Percentiles rank a stretch among this genome's conserved stretches.
Conservation (phyloP, 352 stramenopile species). For the Globisporangium spinosum region DNA sequence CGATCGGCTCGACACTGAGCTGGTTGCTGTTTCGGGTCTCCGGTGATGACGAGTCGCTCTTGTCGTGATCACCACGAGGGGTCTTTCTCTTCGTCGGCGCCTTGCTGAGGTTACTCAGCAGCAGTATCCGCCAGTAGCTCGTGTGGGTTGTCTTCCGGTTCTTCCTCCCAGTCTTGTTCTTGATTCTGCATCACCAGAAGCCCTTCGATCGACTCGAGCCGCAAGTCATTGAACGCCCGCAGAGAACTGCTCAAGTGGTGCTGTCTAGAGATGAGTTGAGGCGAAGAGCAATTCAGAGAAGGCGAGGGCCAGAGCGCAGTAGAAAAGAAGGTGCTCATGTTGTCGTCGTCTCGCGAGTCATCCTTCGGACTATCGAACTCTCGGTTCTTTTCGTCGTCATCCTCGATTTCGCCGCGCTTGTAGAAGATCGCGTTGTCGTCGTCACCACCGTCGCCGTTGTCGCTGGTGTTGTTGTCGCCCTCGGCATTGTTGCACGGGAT, state of each 20-base stretch:
- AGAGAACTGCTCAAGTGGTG: not conserved
- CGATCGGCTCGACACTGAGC: not conserved
- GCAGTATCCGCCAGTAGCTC: not conserved
- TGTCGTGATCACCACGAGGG: not conserved
- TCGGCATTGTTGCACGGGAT: not conserved
- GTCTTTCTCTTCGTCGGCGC: not conserved
- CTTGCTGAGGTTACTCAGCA: slow-evolving; percentile 4
- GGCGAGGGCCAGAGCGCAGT: not conserved
- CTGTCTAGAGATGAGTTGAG: not conserved
- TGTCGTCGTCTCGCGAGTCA: not conserved
- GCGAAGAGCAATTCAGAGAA: not conserved
- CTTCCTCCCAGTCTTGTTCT: not conserved
- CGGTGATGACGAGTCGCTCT: not conserved
- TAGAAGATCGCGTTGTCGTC: slow-evolving; percentile 11
- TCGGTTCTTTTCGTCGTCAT: slow-evolving; percentile 11
- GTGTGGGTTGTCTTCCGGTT: slow-evolving; percentile 1
- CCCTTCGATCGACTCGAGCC: slow-evolving; percentile 4
- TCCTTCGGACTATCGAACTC: slow-evolving; percentile 2
- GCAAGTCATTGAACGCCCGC: slow-evolving; percentile 1
- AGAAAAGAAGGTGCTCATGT: not conserved
- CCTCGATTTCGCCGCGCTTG: not conserved
- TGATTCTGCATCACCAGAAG: not conserved
- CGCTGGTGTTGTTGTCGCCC: not conserved
- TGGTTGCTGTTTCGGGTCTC: not conserved
- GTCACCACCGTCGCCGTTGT: not conserved